Percentiles rank a stretch among this genome's conserved stretches.
Conservation (phyloP, 2,329 filamentous ascomycete genomes). For the Trichoderma sp. region DNA sequence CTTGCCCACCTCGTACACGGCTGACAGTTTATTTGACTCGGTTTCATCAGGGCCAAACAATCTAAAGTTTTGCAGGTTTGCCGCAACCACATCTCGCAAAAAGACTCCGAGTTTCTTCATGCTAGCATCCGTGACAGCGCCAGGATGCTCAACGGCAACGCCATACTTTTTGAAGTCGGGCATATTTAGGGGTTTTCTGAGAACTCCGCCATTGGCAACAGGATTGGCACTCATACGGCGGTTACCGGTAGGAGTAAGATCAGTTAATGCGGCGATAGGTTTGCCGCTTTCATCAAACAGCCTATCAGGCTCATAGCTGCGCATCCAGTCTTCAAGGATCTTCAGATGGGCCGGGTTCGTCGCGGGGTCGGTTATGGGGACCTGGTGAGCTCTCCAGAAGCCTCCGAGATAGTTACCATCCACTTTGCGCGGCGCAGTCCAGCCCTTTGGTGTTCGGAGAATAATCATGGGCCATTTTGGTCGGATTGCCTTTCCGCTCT, state of each 20-base stretch:
- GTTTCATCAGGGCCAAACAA: constrained; percentile 81
- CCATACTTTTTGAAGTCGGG: constrained; percentile 72
- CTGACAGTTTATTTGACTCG: constrained; percentile 75
- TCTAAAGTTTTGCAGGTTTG: constrained; percentile 70
- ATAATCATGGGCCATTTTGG: constrained; percentile 80
- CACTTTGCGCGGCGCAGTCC: constrained; percentile 74
- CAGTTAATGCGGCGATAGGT: constrained; percentile 64
- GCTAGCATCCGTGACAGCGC: constrained; percentile 59
- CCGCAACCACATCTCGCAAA: constrained; percentile 67
- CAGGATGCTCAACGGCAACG: constrained; percentile 64
- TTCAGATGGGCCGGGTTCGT: constrained; percentile 68
- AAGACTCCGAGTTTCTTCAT: constrained; percentile 73
- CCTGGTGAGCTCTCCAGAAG: constrained; percentile 80
- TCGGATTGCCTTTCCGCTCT: constrained; percentile 69
- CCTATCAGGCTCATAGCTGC: constrained; percentile 72
- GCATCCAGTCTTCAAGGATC: constrained; percentile 76
- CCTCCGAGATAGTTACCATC: constrained; percentile 72
- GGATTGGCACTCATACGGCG: constrained; percentile 78
- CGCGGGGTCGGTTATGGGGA: constrained; percentile 72
- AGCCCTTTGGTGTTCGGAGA: constrained; percentile 77
- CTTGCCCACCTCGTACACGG: constrained; percentile 73
- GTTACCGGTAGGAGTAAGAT: constrained; percentile 66
- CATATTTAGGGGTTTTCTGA: constrained; percentile 69
- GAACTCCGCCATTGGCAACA: constrained; percentile 70
- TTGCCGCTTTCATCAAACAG: constrained; percentile 68